Percentiles rank a stretch among this genome's conserved stretches.
phyloP scores from a whole-genome alignment of 2,329 filamentous ascomycete species.

The Fusarium bulbicola region DNA sequence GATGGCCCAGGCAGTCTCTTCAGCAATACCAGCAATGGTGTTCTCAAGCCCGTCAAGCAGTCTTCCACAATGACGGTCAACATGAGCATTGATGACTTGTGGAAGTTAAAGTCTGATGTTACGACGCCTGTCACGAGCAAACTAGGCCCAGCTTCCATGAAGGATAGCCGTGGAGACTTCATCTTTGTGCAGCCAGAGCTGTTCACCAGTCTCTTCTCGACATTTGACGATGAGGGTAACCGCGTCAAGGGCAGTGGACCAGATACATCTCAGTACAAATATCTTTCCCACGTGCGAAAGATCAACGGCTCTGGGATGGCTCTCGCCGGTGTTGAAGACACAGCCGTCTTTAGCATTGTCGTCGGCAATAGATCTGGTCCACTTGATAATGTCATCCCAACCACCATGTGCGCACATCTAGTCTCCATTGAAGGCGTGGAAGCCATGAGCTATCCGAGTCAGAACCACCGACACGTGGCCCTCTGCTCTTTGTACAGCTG shows the following conservation, averaged over 20 bases:
- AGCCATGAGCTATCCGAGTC: constrained; percentile 34
- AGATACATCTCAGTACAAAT: constrained; percentile 41
- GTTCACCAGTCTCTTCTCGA: constrained; percentile 42
- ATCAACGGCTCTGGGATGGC: constrained; percentile 53
- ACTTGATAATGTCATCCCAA: constrained; percentile 37
- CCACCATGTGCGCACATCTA: constrained; percentile 48
- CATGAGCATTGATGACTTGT: constrained; percentile 8
- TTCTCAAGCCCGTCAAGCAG: neutral
- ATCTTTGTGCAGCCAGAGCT: constrained; percentile 43
- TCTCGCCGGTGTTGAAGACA: constrained; percentile 46
- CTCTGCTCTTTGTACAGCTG: constrained; percentile 52
- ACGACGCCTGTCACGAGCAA: neutral
- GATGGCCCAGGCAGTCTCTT: constrained; percentile 7
- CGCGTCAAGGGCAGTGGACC: neutral
- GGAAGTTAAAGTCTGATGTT: neutral
- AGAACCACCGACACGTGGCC: constrained; percentile 37
- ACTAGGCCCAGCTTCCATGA: neutral
- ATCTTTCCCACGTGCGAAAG: constrained; percentile 52
- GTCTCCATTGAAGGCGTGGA: constrained; percentile 51
- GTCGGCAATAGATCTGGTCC: constrained; percentile 48
- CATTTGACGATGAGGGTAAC: neutral
- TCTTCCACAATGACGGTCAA: constrained; percentile 17
- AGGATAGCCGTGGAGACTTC: constrained; percentile 31
- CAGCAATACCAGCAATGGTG: neutral
- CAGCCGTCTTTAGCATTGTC: constrained; percentile 45